Evolutionary conservation across 768 basidiomycete genomes (phyloP).

Genomic region (Xerocomus spinulosus): DNA sequence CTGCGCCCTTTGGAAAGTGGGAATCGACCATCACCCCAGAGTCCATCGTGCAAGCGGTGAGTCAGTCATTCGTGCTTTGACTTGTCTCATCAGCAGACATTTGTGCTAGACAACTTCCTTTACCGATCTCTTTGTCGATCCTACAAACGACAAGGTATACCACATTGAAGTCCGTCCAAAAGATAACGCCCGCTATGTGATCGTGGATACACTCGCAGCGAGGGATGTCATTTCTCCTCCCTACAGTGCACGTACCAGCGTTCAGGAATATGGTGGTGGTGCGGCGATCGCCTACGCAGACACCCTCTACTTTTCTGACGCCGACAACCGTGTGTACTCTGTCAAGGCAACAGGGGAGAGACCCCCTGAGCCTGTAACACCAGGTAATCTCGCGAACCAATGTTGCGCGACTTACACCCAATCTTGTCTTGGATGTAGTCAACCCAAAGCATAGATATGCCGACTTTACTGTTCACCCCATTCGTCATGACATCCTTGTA

Average conservation of each 20-base stretch:
- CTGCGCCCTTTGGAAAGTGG: conserved; percentile 62
- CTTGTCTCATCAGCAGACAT: background rate
- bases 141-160: conserved; percentile 41
- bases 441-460: conserved; percentile 50
- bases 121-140: conserved; percentile 51
- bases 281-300: conserved; percentile 49
- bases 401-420: no score
- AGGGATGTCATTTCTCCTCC: conserved; percentile 50
- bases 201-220: conserved; percentile 46
- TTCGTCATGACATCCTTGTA: conserved; percentile 48
- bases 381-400: no score
- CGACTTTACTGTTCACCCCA: conserved; percentile 56
- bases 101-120: conserved; percentile 27
- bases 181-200: conserved; percentile 50
- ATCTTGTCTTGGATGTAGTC: no score
- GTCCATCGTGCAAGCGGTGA: conserved; percentile 43
- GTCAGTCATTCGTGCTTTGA: conserved; percentile 13
- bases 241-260: conserved; percentile 54
- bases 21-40: conserved; percentile 52
- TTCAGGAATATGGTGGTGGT: conserved; percentile 72
- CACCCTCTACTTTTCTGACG: conserved; percentile 56
- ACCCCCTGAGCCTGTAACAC: conserved; percentile 50
- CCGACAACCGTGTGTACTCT: conserved; percentile 51
- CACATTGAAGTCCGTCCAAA: conserved; percentile 58
- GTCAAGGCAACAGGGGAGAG: conserved; percentile 23